Evolutionary conservation across 805 yeast species (phyloP).

Genomic region (Barnettozyma siamensis): DNA sequence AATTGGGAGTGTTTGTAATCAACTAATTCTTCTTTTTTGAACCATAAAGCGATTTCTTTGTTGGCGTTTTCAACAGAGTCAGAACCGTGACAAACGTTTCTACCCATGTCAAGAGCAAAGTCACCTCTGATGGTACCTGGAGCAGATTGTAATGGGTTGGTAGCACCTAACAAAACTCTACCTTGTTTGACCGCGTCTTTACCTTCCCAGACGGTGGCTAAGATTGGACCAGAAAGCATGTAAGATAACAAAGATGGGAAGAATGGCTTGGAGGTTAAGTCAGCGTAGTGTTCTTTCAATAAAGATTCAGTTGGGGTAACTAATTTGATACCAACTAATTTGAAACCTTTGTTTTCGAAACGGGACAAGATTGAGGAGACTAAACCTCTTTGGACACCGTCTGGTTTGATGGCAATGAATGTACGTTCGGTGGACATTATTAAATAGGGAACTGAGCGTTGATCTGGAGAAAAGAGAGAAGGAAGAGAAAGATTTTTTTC

Average conservation of each 20-base stretch:
- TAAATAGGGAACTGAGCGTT: not conserved
- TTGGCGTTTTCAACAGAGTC: slow-evolving; percentile 98
- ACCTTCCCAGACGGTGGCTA: slow-evolving; percentile 99
- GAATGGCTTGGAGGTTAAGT: slow-evolving; percentile 93
- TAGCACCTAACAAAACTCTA: slow-evolving; percentile 96
- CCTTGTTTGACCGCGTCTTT: slow-evolving; percentile 99
- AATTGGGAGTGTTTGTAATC: slow-evolving; percentile 82
- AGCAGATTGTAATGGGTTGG: slow-evolving; percentile 94
- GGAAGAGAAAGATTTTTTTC: slow-evolving; percentile 1
- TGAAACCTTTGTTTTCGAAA: slow-evolving; percentile 96
- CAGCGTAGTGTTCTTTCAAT: slow-evolving; percentile 91
- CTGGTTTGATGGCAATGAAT: slow-evolving; percentile 92
- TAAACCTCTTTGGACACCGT: slow-evolving; percentile 99
- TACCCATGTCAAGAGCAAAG: slow-evolving; percentile 96
- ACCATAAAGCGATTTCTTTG: slow-evolving; percentile 96
- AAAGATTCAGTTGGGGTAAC: slow-evolving; percentile 80
- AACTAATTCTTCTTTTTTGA: slow-evolving; percentile 93
- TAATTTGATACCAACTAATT: slow-evolving; percentile 93
- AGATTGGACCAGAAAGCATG: slow-evolving; percentile 98
- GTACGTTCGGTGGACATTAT: slow-evolving; percentile 62
- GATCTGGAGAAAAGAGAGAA: not conserved
- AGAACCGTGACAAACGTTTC: slow-evolving; percentile 99
- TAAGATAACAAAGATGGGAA: slow-evolving; percentile 94
- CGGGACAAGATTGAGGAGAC: slow-evolving; percentile 84
- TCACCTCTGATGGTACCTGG: slow-evolving; percentile 99